These are phyloP conservation scores for Zalerion maritima DNA, from an alignment of 495 filamentous ascomycete genomes.

Conservation along the genomic window DNA sequence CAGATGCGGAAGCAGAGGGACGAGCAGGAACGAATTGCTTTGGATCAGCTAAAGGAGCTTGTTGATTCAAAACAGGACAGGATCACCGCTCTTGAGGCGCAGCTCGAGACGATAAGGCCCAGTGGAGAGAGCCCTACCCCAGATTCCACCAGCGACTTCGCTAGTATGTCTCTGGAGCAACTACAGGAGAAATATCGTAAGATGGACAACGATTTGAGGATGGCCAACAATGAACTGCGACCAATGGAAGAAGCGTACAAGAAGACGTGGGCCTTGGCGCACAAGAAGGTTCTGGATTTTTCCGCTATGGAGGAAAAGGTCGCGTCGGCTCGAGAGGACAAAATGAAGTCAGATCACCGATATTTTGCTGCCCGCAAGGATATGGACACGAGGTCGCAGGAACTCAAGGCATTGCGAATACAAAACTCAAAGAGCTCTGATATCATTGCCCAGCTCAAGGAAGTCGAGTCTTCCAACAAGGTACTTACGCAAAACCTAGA, in stretches of 20 bases:
- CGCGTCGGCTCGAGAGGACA: slow-evolving; percentile 62
- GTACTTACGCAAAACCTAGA: slow-evolving; percentile 65
- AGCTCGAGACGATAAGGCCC: slow-evolving; percentile 56
- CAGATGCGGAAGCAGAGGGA: slow-evolving; percentile 65
- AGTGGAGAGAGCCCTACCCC: slow-evolving; percentile 21
- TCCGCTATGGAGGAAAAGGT: slow-evolving; percentile 64
- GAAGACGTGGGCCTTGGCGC: slow-evolving; percentile 67
- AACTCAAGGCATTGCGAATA: slow-evolving; percentile 58
- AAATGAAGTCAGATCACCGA: slow-evolving; percentile 92
- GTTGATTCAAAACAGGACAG: slow-evolving; percentile 57
- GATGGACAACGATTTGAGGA: slow-evolving; percentile 61
- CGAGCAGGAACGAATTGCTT: slow-evolving; percentile 55
- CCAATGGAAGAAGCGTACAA: slow-evolving; percentile 78
- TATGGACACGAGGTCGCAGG: slow-evolving; percentile 65
- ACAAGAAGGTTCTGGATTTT: slow-evolving; percentile 70
- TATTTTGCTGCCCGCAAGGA: slow-evolving; percentile 91
- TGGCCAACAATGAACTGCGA: slow-evolving; percentile 74
- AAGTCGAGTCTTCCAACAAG: slow-evolving; percentile 53
- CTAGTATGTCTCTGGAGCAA: slow-evolving; percentile 42
- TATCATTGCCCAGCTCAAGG: slow-evolving; percentile 84
- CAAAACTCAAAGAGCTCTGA: slow-evolving; percentile 86
- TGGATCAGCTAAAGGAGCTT: slow-evolving; percentile 62
- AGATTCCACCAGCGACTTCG: slow-evolving; percentile 27
- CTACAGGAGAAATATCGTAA: slow-evolving; percentile 56
- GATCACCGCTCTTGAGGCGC: slow-evolving; percentile 66